phyloP scores from a whole-genome alignment of 495 filamentous ascomycete species.

The Hypoxylon cercidicola region DNA sequence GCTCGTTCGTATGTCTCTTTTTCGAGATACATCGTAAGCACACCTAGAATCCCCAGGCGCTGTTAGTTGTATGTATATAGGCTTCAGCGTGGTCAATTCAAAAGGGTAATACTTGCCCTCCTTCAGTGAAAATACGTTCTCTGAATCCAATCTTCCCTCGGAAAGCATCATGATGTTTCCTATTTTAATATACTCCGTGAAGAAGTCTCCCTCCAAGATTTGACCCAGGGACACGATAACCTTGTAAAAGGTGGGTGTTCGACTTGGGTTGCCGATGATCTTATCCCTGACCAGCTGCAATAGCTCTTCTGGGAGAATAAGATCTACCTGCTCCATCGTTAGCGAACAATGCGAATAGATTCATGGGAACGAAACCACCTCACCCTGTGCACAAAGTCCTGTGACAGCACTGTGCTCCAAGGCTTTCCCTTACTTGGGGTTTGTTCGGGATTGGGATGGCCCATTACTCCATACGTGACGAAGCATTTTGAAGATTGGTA shows the following conservation, averaged over 20 bases:
- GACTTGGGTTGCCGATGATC: conserved; percentile 52
- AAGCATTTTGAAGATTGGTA: conserved; percentile 76
- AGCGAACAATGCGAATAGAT: conserved; percentile 1
- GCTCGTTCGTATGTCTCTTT: conserved; percentile 87
- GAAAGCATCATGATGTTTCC: conserved; percentile 93
- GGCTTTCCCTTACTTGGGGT: conserved; percentile 76
- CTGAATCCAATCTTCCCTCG: conserved; percentile 79
- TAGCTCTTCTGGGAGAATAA: conserved; percentile 76
- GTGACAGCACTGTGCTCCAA: conserved; percentile 72
- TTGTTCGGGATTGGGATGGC: conserved; percentile 74
- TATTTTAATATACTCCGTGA: conserved; percentile 85
- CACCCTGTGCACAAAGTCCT: conserved; percentile 84
- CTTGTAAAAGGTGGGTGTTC: conserved; percentile 66
- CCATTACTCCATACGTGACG: conserved; percentile 72
- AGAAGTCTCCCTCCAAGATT: conserved; percentile 81
- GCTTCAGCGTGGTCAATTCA: background rate
- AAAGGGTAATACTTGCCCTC: conserved; percentile 63
- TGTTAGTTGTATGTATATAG: conserved; percentile 6
- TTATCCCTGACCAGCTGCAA: conserved; percentile 66
- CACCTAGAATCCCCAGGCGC: conserved; percentile 56
- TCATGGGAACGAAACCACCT: conserved; percentile 20
- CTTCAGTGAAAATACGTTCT: conserved; percentile 79
- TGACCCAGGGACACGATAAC: conserved; percentile 79
- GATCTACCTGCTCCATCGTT: conserved; percentile 66
- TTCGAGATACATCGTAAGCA: conserved; percentile 79